phyloP scores from a whole-genome alignment of 768 basidiomycete genomes.

The Cyathus striatus region DNA sequence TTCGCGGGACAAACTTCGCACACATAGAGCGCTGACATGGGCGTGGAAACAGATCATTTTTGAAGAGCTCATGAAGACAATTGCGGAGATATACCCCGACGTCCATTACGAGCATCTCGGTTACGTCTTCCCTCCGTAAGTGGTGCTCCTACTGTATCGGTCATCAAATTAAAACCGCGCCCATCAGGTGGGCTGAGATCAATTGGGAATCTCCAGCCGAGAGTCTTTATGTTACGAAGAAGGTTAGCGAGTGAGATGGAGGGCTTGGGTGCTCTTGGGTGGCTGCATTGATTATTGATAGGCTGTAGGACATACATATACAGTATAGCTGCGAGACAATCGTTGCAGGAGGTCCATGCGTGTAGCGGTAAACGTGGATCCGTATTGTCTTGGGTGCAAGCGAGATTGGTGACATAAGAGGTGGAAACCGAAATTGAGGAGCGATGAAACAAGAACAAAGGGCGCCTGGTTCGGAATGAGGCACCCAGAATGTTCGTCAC shows the following conservation, averaged over 20 bases:
- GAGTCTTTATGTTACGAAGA: slow-evolving; percentile 15
- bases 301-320: no score
- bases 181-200: slow-evolving; percentile 31
- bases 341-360: no score
- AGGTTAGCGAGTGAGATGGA: no score
- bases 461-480: neutral
- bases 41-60: slow-evolving; percentile 69
- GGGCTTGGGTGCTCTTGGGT: no score
- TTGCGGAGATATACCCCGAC: slow-evolving; percentile 58
- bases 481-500: slow-evolving; percentile 5
- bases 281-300: no score
- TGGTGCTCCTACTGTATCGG: slow-evolving; percentile 11
- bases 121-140: slow-evolving; percentile 57
- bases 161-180: slow-evolving; percentile 4
- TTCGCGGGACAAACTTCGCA: no score
- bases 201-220: slow-evolving; percentile 19
- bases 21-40: no score
- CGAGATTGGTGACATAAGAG: neutral
- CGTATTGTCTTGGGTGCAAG: no score
- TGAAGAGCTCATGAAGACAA: slow-evolving; percentile 51
- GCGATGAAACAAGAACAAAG: slow-evolving; percentile 2
- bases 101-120: slow-evolving; percentile 60
- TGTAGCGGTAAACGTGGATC: no score
- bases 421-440: neutral
- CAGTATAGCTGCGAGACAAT: no score